Evolutionary conservation across 805 yeast species (phyloP).

Genomic region (Debaryomyces maramus): DNA sequence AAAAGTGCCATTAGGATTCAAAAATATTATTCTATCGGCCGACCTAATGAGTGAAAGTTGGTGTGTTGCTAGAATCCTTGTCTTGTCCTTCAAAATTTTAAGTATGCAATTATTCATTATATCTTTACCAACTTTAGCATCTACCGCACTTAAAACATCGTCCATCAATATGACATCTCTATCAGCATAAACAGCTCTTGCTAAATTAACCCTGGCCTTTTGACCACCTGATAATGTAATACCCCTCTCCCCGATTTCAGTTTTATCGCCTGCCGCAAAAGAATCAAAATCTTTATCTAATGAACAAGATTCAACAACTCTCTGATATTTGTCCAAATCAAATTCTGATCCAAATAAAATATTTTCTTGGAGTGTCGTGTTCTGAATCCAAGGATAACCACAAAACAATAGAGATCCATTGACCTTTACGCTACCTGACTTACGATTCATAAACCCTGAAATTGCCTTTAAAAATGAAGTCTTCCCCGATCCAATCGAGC

Average conservation of each 20-base stretch:
- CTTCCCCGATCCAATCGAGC: constrained; percentile 80
- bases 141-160: constrained; percentile 81
- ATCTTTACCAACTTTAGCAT: constrained; percentile 79
- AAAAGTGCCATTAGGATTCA: constrained; percentile 61
- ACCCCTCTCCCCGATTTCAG: constrained; percentile 84
- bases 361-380: constrained; percentile 72
- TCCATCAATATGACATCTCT: constrained; percentile 69
- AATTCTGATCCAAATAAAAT: constrained; percentile 63
- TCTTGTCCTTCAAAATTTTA: constrained; percentile 55
- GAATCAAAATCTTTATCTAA: constrained; percentile 60
- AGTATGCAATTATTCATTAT: constrained; percentile 67
- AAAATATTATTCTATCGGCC: constrained; percentile 67
- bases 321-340: constrained; percentile 49
- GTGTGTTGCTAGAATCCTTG: constrained; percentile 79
- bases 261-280: constrained; percentile 69
- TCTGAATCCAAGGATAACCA: constrained; percentile 82
- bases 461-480: constrained; percentile 68
- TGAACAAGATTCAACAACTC: constrained; percentile 63
- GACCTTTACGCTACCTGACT: constrained; percentile 48
- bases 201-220: constrained; percentile 74
- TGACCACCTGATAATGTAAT: constrained; percentile 86
- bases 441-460: constrained; percentile 64
- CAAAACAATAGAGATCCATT: constrained; percentile 51
- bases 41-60: constrained; percentile 66
- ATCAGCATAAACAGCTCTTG: constrained; percentile 71